Conservation (phyloP, 2,329 filamentous ascomycete genomes). For the Aspergillus novoparasiticus region DNA sequence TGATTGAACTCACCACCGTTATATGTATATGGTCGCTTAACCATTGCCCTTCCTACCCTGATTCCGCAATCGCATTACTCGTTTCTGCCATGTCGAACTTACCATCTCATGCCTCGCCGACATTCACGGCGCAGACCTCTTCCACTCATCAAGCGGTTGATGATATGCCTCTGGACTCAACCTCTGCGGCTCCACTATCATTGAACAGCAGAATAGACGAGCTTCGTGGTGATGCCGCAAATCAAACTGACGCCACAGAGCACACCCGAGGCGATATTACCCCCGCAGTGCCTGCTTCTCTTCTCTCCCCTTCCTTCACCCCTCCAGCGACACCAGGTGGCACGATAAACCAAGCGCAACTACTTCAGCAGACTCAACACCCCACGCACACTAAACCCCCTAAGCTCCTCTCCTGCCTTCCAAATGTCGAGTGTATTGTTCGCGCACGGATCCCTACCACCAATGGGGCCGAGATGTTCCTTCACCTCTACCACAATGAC, state of each 20-base stretch:
- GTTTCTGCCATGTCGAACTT: constrained; percentile 53
- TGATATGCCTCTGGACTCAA: constrained; percentile 27
- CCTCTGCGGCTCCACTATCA: constrained; percentile 8
- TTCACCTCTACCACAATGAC: constrained; percentile 92
- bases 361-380: constrained; percentile 31
- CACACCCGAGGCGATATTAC: constrained; percentile 38
- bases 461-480: constrained; percentile 90
- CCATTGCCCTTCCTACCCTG: constrained; percentile 1
- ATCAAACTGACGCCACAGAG: constrained; percentile 23
- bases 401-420: constrained; percentile 72
- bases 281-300: constrained; percentile 53
- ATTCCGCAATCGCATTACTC: constrained; percentile 14
- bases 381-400: constrained; percentile 59
- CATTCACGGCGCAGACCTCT: constrained; percentile 45
- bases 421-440: constrained; percentile 89
- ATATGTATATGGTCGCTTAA: neutral
- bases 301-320: constrained; percentile 57
- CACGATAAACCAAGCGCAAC: constrained; percentile 35
- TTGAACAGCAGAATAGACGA: constrained; percentile 16
- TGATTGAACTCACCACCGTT: neutral
- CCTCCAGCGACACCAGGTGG: constrained; percentile 49
- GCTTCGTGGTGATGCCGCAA: constrained; percentile 21
- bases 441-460: constrained; percentile 94
- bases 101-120: constrained; percentile 57
- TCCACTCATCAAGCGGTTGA: constrained; percentile 24